Conservation (phyloP, 148 eudicot genomes). For the Diospyros lotus region DNA sequence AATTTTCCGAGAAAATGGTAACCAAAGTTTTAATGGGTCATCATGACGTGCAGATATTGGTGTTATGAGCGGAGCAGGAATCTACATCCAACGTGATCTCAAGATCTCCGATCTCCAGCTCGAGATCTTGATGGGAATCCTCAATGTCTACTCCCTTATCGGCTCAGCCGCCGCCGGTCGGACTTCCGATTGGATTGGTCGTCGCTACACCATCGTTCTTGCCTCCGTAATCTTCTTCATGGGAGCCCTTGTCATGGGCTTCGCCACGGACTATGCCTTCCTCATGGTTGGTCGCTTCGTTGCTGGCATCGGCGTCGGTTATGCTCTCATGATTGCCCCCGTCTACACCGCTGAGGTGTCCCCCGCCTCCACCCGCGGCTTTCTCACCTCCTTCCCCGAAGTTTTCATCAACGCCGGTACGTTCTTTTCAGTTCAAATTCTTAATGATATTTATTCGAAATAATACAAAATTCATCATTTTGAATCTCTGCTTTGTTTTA, state of each 20-base stretch:
- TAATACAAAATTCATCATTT: no score
- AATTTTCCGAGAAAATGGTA: no score
- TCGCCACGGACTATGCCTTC: slow-evolving; percentile 36
- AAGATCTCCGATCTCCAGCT: slow-evolving; percentile 13
- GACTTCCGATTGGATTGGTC: slow-evolving; percentile 41
- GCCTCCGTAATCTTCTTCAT: slow-evolving; percentile 36
- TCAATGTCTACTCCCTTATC: slow-evolving; percentile 25
- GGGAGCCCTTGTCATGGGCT: slow-evolving; percentile 37
- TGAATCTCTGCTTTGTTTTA: neutral
- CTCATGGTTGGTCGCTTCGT: slow-evolving; percentile 43
- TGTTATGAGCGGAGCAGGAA: slow-evolving; percentile 42
- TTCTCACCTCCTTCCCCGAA: slow-evolving; percentile 23
- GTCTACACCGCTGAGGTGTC: slow-evolving; percentile 24
- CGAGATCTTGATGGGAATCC: slow-evolving; percentile 20
- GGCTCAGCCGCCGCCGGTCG: slow-evolving; percentile 37
- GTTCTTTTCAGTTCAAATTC: no score
- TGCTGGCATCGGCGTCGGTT: slow-evolving; percentile 40
- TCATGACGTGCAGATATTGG: slow-evolving; percentile 26
- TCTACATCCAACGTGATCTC: slow-evolving; percentile 29
- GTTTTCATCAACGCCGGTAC: slow-evolving; percentile 22
- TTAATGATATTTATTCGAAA: no score
- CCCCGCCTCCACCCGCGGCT: slow-evolving; percentile 17
- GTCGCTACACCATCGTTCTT: slow-evolving; percentile 38
- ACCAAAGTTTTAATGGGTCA: no score
- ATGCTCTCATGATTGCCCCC: slow-evolving; percentile 24